Evolutionary conservation across 352 stramenopile genomes (phyloP), one percentile per base, ranked within the genome.

Genomic region (Phytophthora agathidicida): DNA sequence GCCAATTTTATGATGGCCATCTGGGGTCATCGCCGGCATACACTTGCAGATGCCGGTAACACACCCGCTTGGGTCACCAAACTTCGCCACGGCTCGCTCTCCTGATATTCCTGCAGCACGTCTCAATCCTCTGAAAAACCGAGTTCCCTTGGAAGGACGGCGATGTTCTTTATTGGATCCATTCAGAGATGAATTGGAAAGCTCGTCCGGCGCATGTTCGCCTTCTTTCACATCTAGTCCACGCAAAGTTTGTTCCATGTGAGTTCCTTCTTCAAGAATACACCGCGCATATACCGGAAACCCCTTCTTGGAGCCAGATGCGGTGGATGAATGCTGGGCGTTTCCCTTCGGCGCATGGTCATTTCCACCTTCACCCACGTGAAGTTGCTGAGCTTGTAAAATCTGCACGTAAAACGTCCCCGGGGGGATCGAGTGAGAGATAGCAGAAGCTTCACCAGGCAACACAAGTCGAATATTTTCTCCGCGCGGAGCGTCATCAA

Each of bases 361-460:
- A 27, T 33, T 58, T 9, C 53, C 53, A 33, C 33, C 42, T 27
- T 92, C 84, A 14, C 66, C 49, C 4, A 81, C 54, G 16, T 76
- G 68, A 3, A 94, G 57, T 30, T 91, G 79, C 38, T 92, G 79
- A 7, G 85, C 85, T 33, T 78, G 80, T 26, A 91, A 53, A 39
- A 94, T 82, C 37, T 92, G 82, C 6, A 94, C 82, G 68, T 94
- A 91, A 56, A 94, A 94, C 19, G 73, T 91, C 20, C 85, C 85
- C 1, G 78, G 67, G 2, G 85, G 80, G 27, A 94, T 92, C 13
- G 83, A 78, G 39, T 90, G 80, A 16, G 80, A 74, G 31, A 92
- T 92, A 6, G 85, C 76, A 14, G 82, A 92, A 0, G 77, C 59
- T 50, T 94, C 85, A 9, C 85, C 85, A 7, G 83, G 85, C 27